Evolutionary conservation across 306 rosid species (phyloP).

Genomic region (Castanea mollissima): DNA sequence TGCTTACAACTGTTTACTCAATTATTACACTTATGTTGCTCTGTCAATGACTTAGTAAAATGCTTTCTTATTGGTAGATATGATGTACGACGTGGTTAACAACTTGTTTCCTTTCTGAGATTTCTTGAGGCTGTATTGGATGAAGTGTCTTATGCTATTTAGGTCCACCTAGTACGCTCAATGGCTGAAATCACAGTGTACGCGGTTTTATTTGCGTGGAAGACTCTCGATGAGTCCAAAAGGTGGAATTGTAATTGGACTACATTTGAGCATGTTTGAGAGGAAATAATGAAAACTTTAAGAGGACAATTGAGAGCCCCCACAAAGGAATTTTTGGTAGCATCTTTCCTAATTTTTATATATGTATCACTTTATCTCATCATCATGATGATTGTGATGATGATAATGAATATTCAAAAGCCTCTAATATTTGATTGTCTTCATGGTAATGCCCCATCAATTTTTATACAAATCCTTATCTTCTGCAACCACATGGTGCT

Average conservation of each 20-base stretch:
- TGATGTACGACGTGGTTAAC: too few species aligned
- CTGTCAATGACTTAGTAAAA: not conserved
- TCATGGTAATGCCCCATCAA: constrained; percentile 20
- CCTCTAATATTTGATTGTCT: constrained; percentile 24
- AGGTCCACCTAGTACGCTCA: not conserved
- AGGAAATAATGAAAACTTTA: constrained; percentile 1
- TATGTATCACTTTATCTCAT: constrained; percentile 9
- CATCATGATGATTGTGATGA: not conserved
- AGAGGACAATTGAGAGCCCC: not conserved
- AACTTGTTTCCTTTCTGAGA: too few species aligned
- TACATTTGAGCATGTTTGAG: not conserved
- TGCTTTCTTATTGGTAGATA: not conserved
- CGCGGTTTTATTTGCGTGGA: too few species aligned
- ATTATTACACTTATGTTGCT: not conserved
- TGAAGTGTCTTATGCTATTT: not conserved
- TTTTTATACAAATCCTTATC: constrained; percentile 30
- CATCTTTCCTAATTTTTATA: constrained; percentile 9
- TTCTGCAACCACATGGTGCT: constrained; percentile 31
- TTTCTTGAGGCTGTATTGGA: not conserved
- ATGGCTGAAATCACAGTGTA: too few species aligned
- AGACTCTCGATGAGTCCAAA: not conserved
- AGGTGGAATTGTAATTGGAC: not conserved
- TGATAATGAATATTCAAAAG: constrained; percentile 19
- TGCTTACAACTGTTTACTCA: not conserved
- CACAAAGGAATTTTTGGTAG: not conserved